A percentile compares a stretch with the other conserved stretches of the same genome.
These are phyloP conservation scores for Dothidotthia symphoricarpi DNA, from an alignment of 2,329 filamentous ascomycete genomes.

Conservation along the genomic window DNA sequence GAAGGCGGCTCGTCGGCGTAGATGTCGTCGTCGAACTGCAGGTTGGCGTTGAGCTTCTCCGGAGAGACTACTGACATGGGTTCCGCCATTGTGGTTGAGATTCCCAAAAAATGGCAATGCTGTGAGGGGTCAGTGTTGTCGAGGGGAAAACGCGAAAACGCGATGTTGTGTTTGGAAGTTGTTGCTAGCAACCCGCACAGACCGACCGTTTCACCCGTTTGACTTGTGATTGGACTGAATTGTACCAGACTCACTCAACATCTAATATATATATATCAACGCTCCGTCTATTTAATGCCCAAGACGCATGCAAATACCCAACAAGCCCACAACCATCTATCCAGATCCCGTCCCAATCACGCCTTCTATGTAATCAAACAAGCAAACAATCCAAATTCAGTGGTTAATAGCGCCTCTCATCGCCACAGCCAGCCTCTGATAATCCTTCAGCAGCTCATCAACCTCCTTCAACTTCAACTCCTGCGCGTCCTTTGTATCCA, in stretches of 20 bases:
- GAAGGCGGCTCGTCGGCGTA: conserved; percentile 46
- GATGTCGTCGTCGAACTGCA: conserved; percentile 32
- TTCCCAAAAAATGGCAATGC: conserved; percentile 10
- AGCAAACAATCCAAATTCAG: no score
- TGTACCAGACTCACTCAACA: no score
- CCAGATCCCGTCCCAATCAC: no score
- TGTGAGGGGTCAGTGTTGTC: conserved; percentile 16
- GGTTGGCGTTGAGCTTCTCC: conserved; percentile 30
- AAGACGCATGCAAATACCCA: no score
- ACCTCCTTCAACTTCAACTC: conserved; percentile 51
- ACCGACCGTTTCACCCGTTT: no score
- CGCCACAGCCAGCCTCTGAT: conserved; percentile 46
- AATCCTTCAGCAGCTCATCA: conserved; percentile 47
- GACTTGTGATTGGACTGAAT: conserved; percentile 6
- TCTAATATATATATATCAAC: no score
- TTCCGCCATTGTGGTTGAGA: conserved; percentile 27
- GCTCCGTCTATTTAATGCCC: no score
- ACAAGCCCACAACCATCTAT: no score
- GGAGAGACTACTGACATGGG: conserved; percentile 34
- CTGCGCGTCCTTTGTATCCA: conserved; percentile 48
- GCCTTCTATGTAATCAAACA: no score
- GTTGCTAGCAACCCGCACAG: no score
- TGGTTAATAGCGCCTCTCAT: conserved; percentile 45
- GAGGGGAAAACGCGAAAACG: conserved; percentile 1
- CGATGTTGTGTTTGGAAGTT: conserved; percentile 9